Conservation (phyloP, 2,329 filamentous ascomycete species). For the Aureobasidium pullulans region DNA sequence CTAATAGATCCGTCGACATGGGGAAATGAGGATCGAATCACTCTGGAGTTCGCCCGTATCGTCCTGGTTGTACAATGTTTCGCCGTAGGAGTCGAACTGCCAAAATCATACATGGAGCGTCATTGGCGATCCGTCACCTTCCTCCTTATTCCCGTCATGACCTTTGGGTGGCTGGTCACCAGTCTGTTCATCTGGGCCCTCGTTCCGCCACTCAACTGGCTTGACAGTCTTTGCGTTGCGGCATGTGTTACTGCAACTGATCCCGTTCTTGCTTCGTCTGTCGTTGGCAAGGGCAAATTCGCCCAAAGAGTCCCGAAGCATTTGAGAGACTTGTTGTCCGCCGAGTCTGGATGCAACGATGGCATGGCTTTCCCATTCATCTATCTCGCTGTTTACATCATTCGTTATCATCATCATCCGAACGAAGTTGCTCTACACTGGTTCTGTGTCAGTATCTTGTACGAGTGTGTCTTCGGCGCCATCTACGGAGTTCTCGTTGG, state of each 20-base stretch:
- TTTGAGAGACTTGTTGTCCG: conserved; percentile 86
- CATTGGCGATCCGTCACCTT: conserved; percentile 92
- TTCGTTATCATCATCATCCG: conserved; percentile 67
- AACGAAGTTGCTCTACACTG: conserved; percentile 71
- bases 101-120: conserved; percentile 92
- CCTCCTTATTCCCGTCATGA: conserved; percentile 92
- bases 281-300: conserved; percentile 98
- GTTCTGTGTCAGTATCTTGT: conserved; percentile 82
- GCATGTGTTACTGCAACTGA: conserved; percentile 97
- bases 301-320: conserved; percentile 96
- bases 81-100: conserved; percentile 82
- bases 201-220: conserved; percentile 67
- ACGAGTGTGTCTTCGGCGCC: conserved; percentile 91
- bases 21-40: conserved; percentile 80
- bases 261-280: conserved; percentile 91
- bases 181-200: conserved; percentile 95
- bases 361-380: conserved; percentile 99
- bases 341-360: conserved; percentile 97
- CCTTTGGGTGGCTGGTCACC: conserved; percentile 86
- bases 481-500: conserved; percentile 81
- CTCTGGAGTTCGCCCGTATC: conserved; percentile 81
- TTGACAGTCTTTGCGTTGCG: conserved; percentile 78
- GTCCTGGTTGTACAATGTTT: conserved; percentile 90
- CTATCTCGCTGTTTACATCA: conserved; percentile 84
- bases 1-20: conserved; percentile 69